Conservation (phyloP, 495 filamentous ascomycete genomes). For the Lasiosphaeria miniovina region DNA sequence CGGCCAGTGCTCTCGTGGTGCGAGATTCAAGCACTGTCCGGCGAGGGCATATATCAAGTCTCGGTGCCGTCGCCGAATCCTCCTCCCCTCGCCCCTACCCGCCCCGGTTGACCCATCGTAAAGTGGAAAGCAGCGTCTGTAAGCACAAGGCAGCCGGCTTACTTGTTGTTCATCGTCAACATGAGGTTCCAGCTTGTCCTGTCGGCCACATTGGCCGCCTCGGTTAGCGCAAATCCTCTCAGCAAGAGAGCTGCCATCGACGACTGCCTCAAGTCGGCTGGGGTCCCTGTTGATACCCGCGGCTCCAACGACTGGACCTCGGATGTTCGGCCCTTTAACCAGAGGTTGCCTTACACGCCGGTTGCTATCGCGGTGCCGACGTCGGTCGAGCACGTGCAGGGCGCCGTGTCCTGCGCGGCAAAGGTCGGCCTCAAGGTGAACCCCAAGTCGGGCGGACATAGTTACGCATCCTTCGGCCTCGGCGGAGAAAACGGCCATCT, state of each 20-base stretch:
- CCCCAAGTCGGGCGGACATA: conserved; percentile 46
- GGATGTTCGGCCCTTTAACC: conserved; percentile 42
- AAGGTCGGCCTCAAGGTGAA: conserved; percentile 42
- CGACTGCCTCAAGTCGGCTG: conserved; percentile 38
- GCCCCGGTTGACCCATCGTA: not conserved
- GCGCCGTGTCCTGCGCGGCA: conserved; percentile 40
- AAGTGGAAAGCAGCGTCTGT: not conserved
- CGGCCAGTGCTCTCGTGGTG: too few relatives aligned
- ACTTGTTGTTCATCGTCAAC: conserved; percentile 1
- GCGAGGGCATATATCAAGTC: conserved; percentile 10
- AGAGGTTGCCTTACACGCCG: conserved; percentile 36
- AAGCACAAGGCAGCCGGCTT: not conserved
- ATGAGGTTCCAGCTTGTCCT: conserved; percentile 19
- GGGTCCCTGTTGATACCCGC: conserved; percentile 30
- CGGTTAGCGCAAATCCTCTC: conserved; percentile 22
- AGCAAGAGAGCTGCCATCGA: conserved; percentile 35
- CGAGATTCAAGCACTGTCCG: too few relatives aligned
- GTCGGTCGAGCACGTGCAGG: conserved; percentile 39
- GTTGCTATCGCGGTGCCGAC: conserved; percentile 42
- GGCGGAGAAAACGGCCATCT: conserved; percentile 49
- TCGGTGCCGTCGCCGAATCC: not conserved
- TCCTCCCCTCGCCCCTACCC: not conserved
- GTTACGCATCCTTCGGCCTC: conserved; percentile 45
- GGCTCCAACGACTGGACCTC: conserved; percentile 38
- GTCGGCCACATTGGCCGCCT: conserved; percentile 13